These are phyloP conservation scores for Leucosporidium creatinivorum DNA, from an alignment of 768 basidiomycete species.

Conservation along the genomic window DNA sequence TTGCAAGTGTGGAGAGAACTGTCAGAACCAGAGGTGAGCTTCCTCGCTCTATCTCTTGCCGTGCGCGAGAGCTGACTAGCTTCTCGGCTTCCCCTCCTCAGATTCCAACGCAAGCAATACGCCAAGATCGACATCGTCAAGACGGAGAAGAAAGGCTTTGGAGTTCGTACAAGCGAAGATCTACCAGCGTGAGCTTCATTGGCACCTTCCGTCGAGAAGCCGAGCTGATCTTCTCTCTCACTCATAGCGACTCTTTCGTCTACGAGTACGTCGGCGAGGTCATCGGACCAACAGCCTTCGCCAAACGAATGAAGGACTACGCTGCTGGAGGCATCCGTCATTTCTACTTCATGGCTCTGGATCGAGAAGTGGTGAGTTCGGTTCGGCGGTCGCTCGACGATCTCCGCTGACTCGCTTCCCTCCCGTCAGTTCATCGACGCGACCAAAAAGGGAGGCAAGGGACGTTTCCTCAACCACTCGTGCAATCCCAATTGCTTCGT, in stretches of 20 bases:
- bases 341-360: constrained; percentile 99
- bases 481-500: constrained; percentile 97
- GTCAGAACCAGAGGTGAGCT: constrained; percentile 85
- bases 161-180: constrained; percentile 62
- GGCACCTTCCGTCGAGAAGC: neutral
- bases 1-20: constrained; percentile 71
- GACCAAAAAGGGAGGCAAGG: constrained; percentile 91
- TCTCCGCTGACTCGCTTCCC: neutral
- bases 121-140: constrained; percentile 79
- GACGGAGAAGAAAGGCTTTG: constrained; percentile 94
- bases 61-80: constrained; percentile 2
- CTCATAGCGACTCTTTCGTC: constrained; percentile 75
- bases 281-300: constrained; percentile 74
- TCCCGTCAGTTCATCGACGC: constrained; percentile 81
- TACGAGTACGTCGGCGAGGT: constrained; percentile 99
- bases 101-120: constrained; percentile 81
- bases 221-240: neutral
- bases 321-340: constrained; percentile 86
- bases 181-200: constrained; percentile 43
- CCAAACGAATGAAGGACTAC: constrained; percentile 89
- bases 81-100: constrained; percentile 39
- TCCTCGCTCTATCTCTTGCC: neutral
- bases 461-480: constrained; percentile 95
- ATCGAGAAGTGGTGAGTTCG: constrained; percentile 79
- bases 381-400: neutral